Conservation (phyloP, 257 asterid species). For the Solanum gracilifrons region DNA sequence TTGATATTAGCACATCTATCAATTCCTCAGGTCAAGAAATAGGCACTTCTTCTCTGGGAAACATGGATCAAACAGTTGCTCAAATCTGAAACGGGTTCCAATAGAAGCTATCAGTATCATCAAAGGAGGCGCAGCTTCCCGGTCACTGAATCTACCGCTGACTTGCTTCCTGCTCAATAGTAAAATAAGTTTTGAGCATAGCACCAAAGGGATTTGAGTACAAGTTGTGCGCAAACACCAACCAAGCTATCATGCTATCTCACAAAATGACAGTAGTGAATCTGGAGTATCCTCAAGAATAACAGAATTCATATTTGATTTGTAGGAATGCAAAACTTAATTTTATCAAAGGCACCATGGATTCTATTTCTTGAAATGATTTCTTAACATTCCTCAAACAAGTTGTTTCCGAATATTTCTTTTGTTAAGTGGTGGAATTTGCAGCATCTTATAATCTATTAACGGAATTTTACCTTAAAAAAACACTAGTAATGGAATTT, state of each 20-base stretch:
- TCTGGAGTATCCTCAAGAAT: neutral
- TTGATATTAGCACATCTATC: neutral
- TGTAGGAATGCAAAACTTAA: neutral
- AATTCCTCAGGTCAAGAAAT: neutral
- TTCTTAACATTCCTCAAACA: neutral
- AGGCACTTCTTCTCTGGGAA: neutral
- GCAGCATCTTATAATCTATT: neutral
- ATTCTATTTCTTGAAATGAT: neutral
- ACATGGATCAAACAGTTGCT: neutral
- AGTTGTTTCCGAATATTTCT: neutral
- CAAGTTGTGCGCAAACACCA: neutral
- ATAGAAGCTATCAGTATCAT: neutral
- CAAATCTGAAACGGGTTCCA: neutral
- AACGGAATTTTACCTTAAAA: neutral
- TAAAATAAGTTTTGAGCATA: neutral
- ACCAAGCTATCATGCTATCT: neutral
- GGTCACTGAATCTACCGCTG: constrained; percentile 73
- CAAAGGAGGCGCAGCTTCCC: constrained; percentile 82
- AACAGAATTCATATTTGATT: neutral
- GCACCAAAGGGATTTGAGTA: neutral
- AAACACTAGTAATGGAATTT: neutral
- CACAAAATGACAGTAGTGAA: neutral
- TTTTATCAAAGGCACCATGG: neutral
- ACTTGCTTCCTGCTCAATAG: constrained; percentile 50
- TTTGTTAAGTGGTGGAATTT: neutral